Conservation (phyloP, 2,329 filamentous ascomycete genomes). For the Ceratocystis cacaofunesta region DNA sequence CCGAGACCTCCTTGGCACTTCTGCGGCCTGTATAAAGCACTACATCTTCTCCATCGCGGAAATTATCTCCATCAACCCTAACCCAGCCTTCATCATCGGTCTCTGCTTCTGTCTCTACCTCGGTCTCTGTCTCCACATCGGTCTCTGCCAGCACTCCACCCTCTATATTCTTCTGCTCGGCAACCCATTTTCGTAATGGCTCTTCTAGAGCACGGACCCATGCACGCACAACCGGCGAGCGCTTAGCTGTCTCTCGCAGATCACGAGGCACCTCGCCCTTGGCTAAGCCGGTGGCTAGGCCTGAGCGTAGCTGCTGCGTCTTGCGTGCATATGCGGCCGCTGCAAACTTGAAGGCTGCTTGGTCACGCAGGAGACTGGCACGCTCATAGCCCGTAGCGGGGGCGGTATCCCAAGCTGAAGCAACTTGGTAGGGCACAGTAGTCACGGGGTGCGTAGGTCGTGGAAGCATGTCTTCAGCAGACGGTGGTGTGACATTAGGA, state of each 20-base stretch:
- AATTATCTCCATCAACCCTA: constrained; percentile 54
- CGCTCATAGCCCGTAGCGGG: constrained; percentile 18
- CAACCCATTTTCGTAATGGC: constrained; percentile 63
- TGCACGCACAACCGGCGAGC: constrained; percentile 58
- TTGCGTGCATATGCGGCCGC: constrained; percentile 30
- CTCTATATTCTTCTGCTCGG: constrained; percentile 29
- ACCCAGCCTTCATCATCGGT: constrained; percentile 84
- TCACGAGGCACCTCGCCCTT: constrained; percentile 58
- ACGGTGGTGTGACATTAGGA: constrained; percentile 70
- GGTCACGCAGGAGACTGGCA: constrained; percentile 24
- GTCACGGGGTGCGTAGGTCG: constrained; percentile 67
- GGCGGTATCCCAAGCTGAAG: constrained; percentile 61
- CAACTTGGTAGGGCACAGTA: constrained; percentile 75
- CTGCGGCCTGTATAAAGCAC: not conserved
- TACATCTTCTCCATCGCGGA: constrained; percentile 24
- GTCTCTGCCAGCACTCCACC: constrained; percentile 15
- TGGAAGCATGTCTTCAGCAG: constrained; percentile 68
- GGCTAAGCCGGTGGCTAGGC: constrained; percentile 30
- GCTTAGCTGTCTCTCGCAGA: constrained; percentile 66
- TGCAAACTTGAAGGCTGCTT: constrained; percentile 36
- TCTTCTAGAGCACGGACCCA: constrained; percentile 75
- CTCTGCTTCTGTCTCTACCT: constrained; percentile 26
- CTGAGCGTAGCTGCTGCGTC: constrained; percentile 31
- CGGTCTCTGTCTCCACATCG: constrained; percentile 19
- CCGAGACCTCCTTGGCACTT: not conserved